Evolutionary conservation across 768 basidiomycete species (phyloP), one percentile per base, ranked within the genome.

Genomic region (Phylloporus sp.): DNA sequence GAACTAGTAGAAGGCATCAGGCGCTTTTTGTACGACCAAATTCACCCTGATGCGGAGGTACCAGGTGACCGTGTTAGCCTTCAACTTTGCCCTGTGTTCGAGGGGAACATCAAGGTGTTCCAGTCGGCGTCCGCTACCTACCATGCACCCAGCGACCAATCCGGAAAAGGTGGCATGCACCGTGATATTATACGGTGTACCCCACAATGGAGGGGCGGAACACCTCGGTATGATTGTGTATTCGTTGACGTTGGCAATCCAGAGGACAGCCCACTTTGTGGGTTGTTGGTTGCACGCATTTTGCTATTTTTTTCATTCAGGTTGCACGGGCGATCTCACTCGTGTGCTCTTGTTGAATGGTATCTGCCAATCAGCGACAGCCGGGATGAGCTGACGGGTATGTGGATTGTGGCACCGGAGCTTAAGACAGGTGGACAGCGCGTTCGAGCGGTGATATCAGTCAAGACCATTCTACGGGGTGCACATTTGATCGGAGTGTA

Each of bases 301-400:
- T 44, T 45, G 13, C 60, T 69, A 4, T 64, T 71, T 24, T 62
- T 71, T 27, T 68, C 66, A 9, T 62, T 71, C 40, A 48, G 26
- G 20, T 54, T 61, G 44, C 15, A 47, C 2, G 55, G 41, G 11
- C 50, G 26, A 18, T 12, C 16, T 2, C 61, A 65, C 36, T 57
- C 60, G 0, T 72, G 70, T 56, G 70, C 66, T 0, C 53, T 71
- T 6, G 64, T 73, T 1, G 50, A 70, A 4, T 68, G 66, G 65
- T 71, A 67, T 47, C 46, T 53, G 4, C 52, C 46, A 1, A 29
- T 56, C 12, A 58, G 53, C 9, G 44, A 56, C 2, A 18, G 43
- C 10, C 70, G 69, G 2, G 62, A 70, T 12, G 9, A 2, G 5
- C 5, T 3, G 1, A 32, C 13, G 3, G 31, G 31, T 15, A 32